phyloP scores from a whole-genome alignment of 352 stramenopile species.

The Phytophthora litchii region DNA sequence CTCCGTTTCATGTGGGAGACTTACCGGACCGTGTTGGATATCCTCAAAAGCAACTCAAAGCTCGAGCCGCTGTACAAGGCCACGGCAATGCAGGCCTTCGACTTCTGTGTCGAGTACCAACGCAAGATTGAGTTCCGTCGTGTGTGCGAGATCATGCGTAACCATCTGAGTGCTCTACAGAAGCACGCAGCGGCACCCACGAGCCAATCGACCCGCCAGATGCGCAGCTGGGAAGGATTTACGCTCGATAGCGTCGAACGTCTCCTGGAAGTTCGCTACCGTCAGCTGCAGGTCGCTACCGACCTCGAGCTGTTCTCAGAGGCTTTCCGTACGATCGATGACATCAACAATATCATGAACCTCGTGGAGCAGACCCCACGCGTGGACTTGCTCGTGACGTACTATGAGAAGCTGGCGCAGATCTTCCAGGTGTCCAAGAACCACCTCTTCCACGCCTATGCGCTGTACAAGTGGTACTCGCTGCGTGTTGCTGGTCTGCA shows the following conservation, averaged over 20 bases:
- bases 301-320: conserved; percentile 97
- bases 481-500: conserved; percentile 91
- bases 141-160: conserved; percentile 97
- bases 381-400: conserved; percentile 95
- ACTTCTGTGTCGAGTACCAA: conserved; percentile 87
- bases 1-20: conserved; percentile 98
- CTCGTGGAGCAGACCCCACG: conserved; percentile 90
- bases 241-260: conserved; percentile 95
- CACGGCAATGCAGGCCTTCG: conserved; percentile 82
- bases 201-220: conserved; percentile 78
- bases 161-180: conserved; percentile 95
- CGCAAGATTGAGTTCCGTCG: conserved; percentile 96
- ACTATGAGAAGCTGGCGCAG: conserved; percentile 98
- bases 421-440: conserved; percentile 98
- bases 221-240: conserved; percentile 97
- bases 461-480: conserved; percentile 96
- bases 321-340: conserved; percentile 98
- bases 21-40: conserved; percentile 97
- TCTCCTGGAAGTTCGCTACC: conserved; percentile 97
- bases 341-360: conserved; percentile 98
- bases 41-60: conserved; percentile 97
- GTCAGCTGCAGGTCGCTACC: conserved; percentile 95
- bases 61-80: conserved; percentile 79
- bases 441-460: conserved; percentile 97
- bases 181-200: conserved; percentile 88